Conservation (phyloP, 2,329 filamentous ascomycete species). For the Alternaria hordeiaustralica region DNA sequence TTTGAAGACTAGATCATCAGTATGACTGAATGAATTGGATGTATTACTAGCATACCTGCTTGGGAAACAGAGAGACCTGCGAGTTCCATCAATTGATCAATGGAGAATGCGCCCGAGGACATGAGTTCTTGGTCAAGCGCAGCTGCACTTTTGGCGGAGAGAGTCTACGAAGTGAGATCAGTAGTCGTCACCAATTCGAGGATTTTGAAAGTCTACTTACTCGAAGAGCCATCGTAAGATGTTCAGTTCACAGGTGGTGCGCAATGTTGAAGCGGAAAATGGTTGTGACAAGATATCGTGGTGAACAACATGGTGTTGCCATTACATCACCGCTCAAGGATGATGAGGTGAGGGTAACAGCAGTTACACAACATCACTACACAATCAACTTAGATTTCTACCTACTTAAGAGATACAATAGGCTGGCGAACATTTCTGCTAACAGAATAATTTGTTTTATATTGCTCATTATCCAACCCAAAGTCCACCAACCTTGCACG, state of each 20-base stretch:
- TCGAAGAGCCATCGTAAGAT: conserved; percentile 21
- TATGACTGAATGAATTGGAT: neutral
- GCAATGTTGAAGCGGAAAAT: neutral
- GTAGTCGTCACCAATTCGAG: neutral
- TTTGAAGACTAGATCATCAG: conserved; percentile 67
- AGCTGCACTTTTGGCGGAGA: conserved; percentile 85
- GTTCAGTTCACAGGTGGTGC: neutral
- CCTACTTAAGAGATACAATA: too few relatives aligned
- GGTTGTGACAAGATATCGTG: neutral
- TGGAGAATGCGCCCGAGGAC: conserved; percentile 83
- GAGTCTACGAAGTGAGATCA: conserved; percentile 64
- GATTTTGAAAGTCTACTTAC: neutral
- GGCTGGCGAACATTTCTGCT: too few relatives aligned
- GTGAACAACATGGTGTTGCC: conserved; percentile 10
- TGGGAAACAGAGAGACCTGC: conserved; percentile 93
- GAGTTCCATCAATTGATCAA: conserved; percentile 97
- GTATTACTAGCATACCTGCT: conserved; percentile 63
- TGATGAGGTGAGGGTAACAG: neutral
- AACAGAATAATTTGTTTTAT: too few relatives aligned
- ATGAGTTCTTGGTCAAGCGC: conserved; percentile 94
- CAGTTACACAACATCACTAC: neutral
- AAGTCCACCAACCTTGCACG: conserved; percentile 2
- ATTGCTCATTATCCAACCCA: too few relatives aligned
- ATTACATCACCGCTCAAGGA: conserved; percentile 42
- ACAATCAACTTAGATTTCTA: too few relatives aligned